Evolutionary conservation across 306 rosid genomes (phyloP).

Genomic region (Prunus mongolica): DNA sequence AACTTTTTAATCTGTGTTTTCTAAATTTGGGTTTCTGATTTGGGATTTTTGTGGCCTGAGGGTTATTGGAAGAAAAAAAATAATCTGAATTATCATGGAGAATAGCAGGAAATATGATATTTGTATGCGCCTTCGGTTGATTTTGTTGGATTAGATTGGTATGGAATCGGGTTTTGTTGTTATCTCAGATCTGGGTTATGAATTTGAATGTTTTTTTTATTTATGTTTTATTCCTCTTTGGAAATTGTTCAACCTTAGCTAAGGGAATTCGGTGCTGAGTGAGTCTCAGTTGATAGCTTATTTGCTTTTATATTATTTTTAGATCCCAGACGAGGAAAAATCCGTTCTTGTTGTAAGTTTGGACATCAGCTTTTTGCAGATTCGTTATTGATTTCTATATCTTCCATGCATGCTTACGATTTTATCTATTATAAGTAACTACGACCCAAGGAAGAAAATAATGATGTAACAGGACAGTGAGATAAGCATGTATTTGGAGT

Average conservation of each 20-base stretch:
- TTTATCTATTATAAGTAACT: background rate
- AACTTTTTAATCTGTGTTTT: background rate
- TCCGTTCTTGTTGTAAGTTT: background rate
- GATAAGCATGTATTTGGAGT: too few species aligned
- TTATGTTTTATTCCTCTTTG: background rate
- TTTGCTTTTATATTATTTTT: background rate
- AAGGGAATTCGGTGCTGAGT: background rate
- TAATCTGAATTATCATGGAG: too few species aligned
- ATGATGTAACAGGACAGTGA: too few species aligned
- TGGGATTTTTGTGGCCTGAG: conserved; percentile 1
- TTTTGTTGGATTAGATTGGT: conserved; percentile 2
- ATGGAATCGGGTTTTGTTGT: background rate
- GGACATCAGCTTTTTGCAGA: background rate
- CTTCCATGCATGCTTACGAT: background rate
- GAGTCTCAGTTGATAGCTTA: background rate
- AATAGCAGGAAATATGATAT: too few species aligned
- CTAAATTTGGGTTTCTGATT: conserved; percentile 8
- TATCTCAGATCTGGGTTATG: background rate
- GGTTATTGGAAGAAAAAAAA: background rate
- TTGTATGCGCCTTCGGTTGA: background rate
- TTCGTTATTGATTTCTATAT: background rate
- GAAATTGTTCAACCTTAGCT: background rate
- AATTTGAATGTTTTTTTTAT: background rate
- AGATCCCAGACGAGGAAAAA: too few species aligned
- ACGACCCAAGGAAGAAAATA: too few species aligned